Percentiles rank a stretch among this genome's conserved stretches.
Evolutionary conservation across 805 yeast genomes (phyloP).

Genomic region (Candida hungchunana): DNA sequence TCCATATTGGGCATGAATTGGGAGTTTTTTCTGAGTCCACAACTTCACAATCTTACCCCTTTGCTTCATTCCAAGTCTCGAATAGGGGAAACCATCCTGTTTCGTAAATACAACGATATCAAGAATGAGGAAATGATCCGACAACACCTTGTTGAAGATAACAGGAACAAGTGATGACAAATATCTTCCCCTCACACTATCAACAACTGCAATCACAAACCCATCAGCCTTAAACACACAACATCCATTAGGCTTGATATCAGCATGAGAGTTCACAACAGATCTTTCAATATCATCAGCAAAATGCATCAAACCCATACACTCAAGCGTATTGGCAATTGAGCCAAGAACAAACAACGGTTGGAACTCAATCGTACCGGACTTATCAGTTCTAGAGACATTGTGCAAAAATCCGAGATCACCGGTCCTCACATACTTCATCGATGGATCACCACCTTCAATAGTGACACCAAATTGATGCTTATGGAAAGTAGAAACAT

Average conservation of each 20-base stretch:
- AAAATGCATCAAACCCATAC: conserved; percentile 87
- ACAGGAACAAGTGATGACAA: conserved; percentile 79
- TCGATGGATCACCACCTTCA: conserved; percentile 55
- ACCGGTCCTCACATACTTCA: conserved; percentile 80
- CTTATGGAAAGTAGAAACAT: conserved; percentile 22
- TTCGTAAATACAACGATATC: conserved; percentile 82
- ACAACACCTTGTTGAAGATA: conserved; percentile 70
- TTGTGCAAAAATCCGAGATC: conserved; percentile 90
- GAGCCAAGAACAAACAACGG: conserved; percentile 81
- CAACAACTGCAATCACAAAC: conserved; percentile 70
- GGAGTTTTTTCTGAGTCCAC: conserved; percentile 50
- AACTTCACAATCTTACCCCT: conserved; percentile 58
- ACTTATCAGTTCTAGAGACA: conserved; percentile 44
- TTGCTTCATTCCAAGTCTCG: conserved; percentile 73
- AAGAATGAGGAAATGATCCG: conserved; percentile 74
- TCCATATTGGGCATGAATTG: conserved; percentile 42
- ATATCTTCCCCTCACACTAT: conserved; percentile 45
- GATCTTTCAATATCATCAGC: conserved; percentile 78
- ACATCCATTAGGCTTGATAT: conserved; percentile 50
- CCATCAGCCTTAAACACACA: conserved; percentile 82
- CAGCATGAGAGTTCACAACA: conserved; percentile 46
- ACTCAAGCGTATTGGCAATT: conserved; percentile 84
- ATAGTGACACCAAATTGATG: conserved; percentile 61
- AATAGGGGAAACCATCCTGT: conserved; percentile 57
- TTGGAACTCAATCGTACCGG: conserved; percentile 49